Percentiles rank a stretch among this genome's conserved stretches.
Conservation (phyloP, 176 grass and related monocot genomes). For the Aegilops tauschii region DNA sequence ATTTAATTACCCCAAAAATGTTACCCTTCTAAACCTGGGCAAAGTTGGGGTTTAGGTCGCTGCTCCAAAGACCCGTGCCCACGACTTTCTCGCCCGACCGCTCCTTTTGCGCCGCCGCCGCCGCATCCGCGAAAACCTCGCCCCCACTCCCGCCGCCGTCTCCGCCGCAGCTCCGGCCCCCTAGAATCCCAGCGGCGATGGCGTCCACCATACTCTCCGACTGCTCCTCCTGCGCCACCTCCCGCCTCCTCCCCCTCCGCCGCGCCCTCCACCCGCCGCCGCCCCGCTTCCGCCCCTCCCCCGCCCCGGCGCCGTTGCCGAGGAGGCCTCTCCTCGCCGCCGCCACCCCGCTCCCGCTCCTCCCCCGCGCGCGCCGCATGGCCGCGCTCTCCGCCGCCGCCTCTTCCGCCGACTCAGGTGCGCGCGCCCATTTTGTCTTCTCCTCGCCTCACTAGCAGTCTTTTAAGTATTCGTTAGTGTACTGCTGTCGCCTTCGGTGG, state of each 20-base stretch:
- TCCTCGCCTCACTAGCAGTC: not conserved
- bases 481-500: not conserved
- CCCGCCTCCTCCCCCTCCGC: slow-evolving; percentile 48
- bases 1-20: not conserved
- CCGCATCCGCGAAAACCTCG: not conserved
- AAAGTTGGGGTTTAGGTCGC: not conserved
- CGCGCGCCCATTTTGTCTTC: not conserved
- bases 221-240: slow-evolving; percentile 44
- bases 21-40: not conserved
- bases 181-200: slow-evolving; percentile 27
- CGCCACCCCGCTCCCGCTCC: not conserved
- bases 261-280: slow-evolving; percentile 26
- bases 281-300: slow-evolving; percentile 29
- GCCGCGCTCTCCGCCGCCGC: slow-evolving; percentile 18
- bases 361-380: slow-evolving; percentile 18
- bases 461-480: not conserved
- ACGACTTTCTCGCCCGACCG: not conserved
- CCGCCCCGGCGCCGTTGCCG: not conserved
- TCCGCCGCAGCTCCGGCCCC: not conserved
- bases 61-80: not conserved
- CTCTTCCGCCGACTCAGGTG: slow-evolving; percentile 35
- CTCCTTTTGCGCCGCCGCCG: not conserved
- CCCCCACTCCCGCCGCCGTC: too few relatives aligned
- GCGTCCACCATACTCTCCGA: slow-evolving; percentile 54
- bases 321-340: slow-evolving; percentile 11